Base-by-base conservation (phyloP, 31 red algal species). In the Asparagopsis taxiformis region DNA sequence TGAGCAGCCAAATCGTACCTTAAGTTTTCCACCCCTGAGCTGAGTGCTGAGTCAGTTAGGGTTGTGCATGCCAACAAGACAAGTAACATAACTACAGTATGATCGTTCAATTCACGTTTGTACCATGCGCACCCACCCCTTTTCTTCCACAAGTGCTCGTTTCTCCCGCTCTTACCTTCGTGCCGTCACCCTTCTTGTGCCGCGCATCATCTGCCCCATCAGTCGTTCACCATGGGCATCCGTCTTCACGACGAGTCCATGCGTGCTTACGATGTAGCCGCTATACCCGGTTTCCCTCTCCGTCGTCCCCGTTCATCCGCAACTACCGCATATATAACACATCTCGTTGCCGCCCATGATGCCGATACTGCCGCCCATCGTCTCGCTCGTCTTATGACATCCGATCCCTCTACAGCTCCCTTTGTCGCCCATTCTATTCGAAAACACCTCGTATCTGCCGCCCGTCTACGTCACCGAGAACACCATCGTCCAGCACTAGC, bases 201-300 rank as follows among this genome's bases (percentile, higher is more conserved):
- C n/a, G n/a, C n/a, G n/a, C 11, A 13, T 10, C 72, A 15, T 41
- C 21, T 19, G 17, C 21, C 32, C 13, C 62, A 34, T 49, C 28
- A 8, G 2, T 44, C 17, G 21, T 60, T 25, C 19, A 10, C 65
- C 29, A 65, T 51, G 49, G 59, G 43, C 28, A 34, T 32, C 3
- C 59, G 16, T 29, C 41, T 38, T 0, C 78, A 76, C 22, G 81
- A 76, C 79, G 51, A 65, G n/a, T 84, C 79, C 67, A 84, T 84
- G 79, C 43, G 54, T 19, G 49, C 62, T 24, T 34, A 84, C 57
- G 79, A 84, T 25, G 59, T 54, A 3, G 28, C 51, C 70, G 62
- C 71, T 19, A 86, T 86, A n/a, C 70, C 71, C n/a, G 31, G 21
- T 38, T 43, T 57, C 59, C 62, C 75, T 6, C 41, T 31, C 24